Conservation (phyloP, 805 yeast species). For the Peterozyma xylosa region DNA sequence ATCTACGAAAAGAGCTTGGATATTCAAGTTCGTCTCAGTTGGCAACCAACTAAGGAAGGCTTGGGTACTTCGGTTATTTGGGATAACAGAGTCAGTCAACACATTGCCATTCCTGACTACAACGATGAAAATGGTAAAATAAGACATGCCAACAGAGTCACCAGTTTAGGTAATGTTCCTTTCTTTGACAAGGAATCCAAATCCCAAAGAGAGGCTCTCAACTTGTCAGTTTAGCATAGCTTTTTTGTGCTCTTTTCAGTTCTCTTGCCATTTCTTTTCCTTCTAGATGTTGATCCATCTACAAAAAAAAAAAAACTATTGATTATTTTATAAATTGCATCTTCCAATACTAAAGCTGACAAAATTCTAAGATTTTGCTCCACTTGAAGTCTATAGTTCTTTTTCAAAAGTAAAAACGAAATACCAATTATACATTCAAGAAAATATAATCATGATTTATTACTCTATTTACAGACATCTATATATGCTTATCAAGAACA, state of each 20-base stretch:
- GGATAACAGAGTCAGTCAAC: constrained; percentile 42
- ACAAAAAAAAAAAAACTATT: too few relatives aligned
- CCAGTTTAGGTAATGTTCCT: constrained; percentile 47
- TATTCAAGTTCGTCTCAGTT: constrained; percentile 46
- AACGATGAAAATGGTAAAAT: constrained; percentile 20
- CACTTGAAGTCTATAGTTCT: too few relatives aligned
- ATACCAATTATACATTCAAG: too few relatives aligned
- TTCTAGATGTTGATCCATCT: too few relatives aligned
- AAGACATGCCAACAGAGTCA: constrained; percentile 48
- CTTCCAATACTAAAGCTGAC: too few relatives aligned
- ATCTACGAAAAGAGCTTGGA: constrained; percentile 45
- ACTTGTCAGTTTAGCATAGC: constrained; percentile 15
- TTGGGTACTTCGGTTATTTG: constrained; percentile 39
- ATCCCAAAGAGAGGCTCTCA: constrained; percentile 47
- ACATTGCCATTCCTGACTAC: constrained; percentile 37
- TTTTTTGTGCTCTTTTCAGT: too few relatives aligned
- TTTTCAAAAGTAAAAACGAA: too few relatives aligned
- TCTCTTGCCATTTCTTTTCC: too few relatives aligned
- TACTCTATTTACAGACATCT: background rate
- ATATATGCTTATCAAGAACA: constrained; percentile 1
- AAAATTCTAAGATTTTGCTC: too few relatives aligned
- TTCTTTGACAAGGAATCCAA: constrained; percentile 40
- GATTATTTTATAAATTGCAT: too few relatives aligned
- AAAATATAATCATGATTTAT: background rate
- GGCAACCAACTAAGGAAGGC: constrained; percentile 34